Conservation (phyloP, 352 stramenopile genomes). For the Globisporangium iwayamae region DNA sequence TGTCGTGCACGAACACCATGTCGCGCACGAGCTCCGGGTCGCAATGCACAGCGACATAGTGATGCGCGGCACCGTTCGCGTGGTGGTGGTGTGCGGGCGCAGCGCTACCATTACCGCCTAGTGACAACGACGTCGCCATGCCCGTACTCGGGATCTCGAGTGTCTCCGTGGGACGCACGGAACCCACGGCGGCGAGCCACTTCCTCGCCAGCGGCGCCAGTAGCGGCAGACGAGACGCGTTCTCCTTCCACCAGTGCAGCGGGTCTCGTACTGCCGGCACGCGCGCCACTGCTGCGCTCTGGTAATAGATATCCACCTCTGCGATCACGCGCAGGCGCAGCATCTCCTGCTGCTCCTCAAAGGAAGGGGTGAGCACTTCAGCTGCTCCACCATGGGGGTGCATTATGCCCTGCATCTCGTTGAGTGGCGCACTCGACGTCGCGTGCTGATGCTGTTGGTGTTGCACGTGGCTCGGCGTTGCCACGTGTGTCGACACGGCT, state of each 20-base stretch:
- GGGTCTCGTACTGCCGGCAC: conserved; percentile 38
- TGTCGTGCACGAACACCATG: conserved; percentile 47
- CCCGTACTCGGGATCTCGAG: conserved; percentile 19
- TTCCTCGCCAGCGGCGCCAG: conserved; percentile 41
- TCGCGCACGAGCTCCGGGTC: conserved; percentile 46
- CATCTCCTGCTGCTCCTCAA: conserved; percentile 32
- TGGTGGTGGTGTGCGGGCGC: conserved; percentile 5
- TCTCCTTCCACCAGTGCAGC: conserved; percentile 42
- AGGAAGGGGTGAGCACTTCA: conserved; percentile 11
- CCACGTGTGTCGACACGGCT: conserved; percentile 9
- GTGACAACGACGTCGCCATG: conserved; percentile 14
- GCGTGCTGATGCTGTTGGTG: conserved; percentile 24
- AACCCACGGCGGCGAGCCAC: conserved; percentile 41
- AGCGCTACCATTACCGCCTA: neutral
- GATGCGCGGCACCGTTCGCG: conserved; percentile 11
- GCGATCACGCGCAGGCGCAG: conserved; percentile 27
- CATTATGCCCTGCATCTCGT: neutral
- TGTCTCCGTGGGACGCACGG: conserved; percentile 28
- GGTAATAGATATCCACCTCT: conserved; percentile 44
- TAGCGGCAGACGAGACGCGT: conserved; percentile 30
- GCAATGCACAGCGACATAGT: conserved; percentile 30
- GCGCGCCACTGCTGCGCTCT: conserved; percentile 28
- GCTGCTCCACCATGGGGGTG: neutral
- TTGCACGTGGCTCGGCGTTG: conserved; percentile 19
- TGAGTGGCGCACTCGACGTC: conserved; percentile 14